Percentiles rank a stretch among this genome's conserved stretches.
These are phyloP conservation scores for Albugo laibachii DNA, from an alignment of 352 stramenopile genomes.

Conservation along the genomic window DNA sequence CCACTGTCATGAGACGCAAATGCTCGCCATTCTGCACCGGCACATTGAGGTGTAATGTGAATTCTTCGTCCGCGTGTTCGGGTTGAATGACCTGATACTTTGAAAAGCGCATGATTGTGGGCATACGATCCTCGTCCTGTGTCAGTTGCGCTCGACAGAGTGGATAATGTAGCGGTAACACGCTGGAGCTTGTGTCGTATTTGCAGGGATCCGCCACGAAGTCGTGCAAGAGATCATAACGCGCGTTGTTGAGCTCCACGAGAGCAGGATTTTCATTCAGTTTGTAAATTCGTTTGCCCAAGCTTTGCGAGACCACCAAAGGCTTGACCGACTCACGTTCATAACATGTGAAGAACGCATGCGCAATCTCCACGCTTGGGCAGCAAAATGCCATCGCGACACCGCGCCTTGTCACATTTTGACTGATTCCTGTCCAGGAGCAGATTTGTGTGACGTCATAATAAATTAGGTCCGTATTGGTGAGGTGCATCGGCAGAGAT, in stretches of 20 bases:
- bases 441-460: constrained; percentile 41
- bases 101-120: neutral
- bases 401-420: constrained; percentile 45
- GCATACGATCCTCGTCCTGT: constrained; percentile 15
- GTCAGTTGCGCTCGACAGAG: constrained; percentile 30
- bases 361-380: constrained; percentile 54
- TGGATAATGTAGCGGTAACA: constrained; percentile 53
- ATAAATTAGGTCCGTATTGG: constrained; percentile 4
- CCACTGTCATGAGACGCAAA: constrained; percentile 58
- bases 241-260: constrained; percentile 45
- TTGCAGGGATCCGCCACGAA: constrained; percentile 31
- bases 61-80: constrained; percentile 23
- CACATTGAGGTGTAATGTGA: constrained; percentile 27
- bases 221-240: constrained; percentile 48
- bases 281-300: constrained; percentile 29
- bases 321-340: constrained; percentile 36
- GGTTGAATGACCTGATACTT: constrained; percentile 51
- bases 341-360: constrained; percentile 71
- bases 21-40: constrained; percentile 37
- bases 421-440: constrained; percentile 36
- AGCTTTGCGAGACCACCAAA: constrained; percentile 44
- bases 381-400: constrained; percentile 58
- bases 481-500: constrained; percentile 1
- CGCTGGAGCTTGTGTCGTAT: constrained; percentile 40
- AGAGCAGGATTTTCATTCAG: constrained; percentile 61